A percentile compares a stretch with the other conserved stretches of the same genome.
phyloP scores from a whole-genome alignment of 768 basidiomycete genomes.

The Scleroderma bovista region DNA sequence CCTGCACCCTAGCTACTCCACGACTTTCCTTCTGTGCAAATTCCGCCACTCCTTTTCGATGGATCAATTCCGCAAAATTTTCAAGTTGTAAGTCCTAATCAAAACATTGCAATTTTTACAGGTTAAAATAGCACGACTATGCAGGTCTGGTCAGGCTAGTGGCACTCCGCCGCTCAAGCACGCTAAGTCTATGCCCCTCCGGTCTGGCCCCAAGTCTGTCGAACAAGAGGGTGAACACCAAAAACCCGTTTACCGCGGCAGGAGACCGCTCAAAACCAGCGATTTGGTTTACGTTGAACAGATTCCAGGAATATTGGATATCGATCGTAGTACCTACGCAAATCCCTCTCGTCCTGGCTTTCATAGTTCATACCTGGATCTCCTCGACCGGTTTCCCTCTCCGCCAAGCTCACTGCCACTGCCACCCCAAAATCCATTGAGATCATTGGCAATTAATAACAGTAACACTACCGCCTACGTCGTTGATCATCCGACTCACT shows the following conservation, averaged over 20 bases:
- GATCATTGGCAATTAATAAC: slow-evolving; percentile 1
- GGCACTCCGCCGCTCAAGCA: slow-evolving; percentile 5
- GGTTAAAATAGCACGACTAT: neutral
- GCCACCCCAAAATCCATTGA: slow-evolving; percentile 3
- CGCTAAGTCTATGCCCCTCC: slow-evolving; percentile 8
- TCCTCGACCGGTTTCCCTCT: slow-evolving; percentile 6
- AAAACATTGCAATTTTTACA: neutral
- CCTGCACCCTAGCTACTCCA: too few relatives aligned
- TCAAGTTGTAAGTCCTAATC: slow-evolving; percentile 6
- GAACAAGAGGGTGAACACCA: neutral
- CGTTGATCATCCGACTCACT: neutral
- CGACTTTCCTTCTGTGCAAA: too few relatives aligned
- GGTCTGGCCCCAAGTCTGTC: neutral
- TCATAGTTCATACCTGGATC: neutral
- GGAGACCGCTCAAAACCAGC: slow-evolving; percentile 6
- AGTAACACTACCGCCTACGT: neutral
- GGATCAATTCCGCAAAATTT: slow-evolving; percentile 6
- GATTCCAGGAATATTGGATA: neutral
- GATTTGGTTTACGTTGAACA: slow-evolving; percentile 7
- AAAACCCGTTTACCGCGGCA: slow-evolving; percentile 9
- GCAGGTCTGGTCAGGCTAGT: slow-evolving; percentile 1
- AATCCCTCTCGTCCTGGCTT: neutral
- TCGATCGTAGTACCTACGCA: neutral
- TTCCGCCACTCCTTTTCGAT: neutral
- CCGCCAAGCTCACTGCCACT: slow-evolving; percentile 2